phyloP scores from a whole-genome alignment of 1,139 yeast species.

The Zygosaccharomyces sapae region DNA sequence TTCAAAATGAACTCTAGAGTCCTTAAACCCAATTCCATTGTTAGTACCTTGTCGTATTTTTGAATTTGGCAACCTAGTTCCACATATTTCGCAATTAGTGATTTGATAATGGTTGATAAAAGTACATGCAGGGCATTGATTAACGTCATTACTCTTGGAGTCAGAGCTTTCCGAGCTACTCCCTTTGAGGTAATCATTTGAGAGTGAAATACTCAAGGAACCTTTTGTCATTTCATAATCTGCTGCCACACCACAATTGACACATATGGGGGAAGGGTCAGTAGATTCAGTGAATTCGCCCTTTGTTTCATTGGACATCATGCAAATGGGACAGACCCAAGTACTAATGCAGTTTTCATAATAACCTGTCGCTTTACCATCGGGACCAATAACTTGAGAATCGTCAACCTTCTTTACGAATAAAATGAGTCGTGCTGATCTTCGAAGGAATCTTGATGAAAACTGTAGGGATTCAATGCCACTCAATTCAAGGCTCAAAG shows the following conservation, averaged over 20 bases:
- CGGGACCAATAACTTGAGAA: slow-evolving; percentile 8
- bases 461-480: slow-evolving; percentile 45
- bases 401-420: slow-evolving; percentile 29
- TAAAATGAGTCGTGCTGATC: slow-evolving; percentile 70
- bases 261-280: slow-evolving; percentile 51
- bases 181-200: slow-evolving; percentile 2
- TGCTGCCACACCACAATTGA: slow-evolving; percentile 70
- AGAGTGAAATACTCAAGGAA: slow-evolving; percentile 21
- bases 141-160: slow-evolving; percentile 34
- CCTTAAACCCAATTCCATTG: slow-evolving; percentile 21
- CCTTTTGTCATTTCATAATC: slow-evolving; percentile 37
- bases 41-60: slow-evolving; percentile 18
- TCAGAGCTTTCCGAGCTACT: neutral
- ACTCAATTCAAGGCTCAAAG: slow-evolving; percentile 50
- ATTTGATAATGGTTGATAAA: slow-evolving; percentile 80
- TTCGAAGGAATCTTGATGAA: slow-evolving; percentile 62
- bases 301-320: slow-evolving; percentile 54
- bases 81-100: slow-evolving; percentile 82
- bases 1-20: slow-evolving; percentile 32
- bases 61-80: slow-evolving; percentile 48
- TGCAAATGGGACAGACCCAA: slow-evolving; percentile 88
- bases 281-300: slow-evolving; percentile 38
- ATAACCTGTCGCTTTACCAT: slow-evolving; percentile 12
- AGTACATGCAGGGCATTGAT: slow-evolving; percentile 75
- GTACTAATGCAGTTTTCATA: slow-evolving; percentile 28